Conservation (phyloP, 2,329 filamentous ascomycete genomes). For the Lachnellula arida region DNA sequence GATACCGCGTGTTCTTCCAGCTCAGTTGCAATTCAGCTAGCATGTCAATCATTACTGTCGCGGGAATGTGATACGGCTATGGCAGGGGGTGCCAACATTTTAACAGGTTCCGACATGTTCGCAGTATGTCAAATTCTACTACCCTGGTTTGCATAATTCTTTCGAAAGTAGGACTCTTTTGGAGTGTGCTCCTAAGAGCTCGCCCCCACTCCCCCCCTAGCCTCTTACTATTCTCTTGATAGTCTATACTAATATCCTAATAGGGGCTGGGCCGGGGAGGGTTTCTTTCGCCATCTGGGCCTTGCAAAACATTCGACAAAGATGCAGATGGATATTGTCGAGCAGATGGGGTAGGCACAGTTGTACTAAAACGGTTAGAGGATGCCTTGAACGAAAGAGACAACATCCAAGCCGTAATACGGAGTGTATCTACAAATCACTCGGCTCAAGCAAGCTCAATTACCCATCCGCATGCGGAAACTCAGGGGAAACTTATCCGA, state of each 20-base stretch:
- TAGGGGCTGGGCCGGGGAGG: constrained; percentile 70
- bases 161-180: no score
- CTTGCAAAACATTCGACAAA: constrained; percentile 72
- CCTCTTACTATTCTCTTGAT: no score
- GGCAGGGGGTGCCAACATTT: constrained; percentile 71
- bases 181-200: no score
- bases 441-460: constrained; percentile 59
- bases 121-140: no score
- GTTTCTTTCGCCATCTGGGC: constrained; percentile 71
- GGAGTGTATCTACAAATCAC: constrained; percentile 71
- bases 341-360: constrained; percentile 68
- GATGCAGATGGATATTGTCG: constrained; percentile 82
- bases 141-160: no score
- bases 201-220: no score
- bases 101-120: constrained; percentile 52
- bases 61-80: constrained; percentile 78
- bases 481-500: constrained; percentile 65
- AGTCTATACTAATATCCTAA: constrained; percentile 47
- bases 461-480: constrained; percentile 71
- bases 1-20: constrained; percentile 79
- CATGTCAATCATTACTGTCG: constrained; percentile 68
- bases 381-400: constrained; percentile 75
- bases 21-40: constrained; percentile 65
- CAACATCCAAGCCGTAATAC: constrained; percentile 32
- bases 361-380: constrained; percentile 74